Evolutionary conservation across 2,329 filamentous ascomycete genomes (phyloP), one percentile per base, ranked within the genome.

Genomic region (Fonsecaea pugnacius): DNA sequence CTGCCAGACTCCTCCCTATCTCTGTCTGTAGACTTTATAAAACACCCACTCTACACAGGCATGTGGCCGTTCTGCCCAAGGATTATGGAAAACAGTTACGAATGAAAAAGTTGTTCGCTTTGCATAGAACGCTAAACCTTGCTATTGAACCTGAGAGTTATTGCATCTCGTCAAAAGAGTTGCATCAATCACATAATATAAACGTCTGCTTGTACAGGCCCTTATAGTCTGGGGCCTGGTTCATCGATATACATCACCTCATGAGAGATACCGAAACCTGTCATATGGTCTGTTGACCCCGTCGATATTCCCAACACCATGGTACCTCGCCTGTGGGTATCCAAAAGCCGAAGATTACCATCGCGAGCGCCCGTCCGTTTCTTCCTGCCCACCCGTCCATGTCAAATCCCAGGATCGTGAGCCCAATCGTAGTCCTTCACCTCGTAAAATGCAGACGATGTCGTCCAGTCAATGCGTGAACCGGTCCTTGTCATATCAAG

Each of bases 281-380:
- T 24, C 38, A 18, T 43, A 2, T 18, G 38, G 38, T 43, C 9
- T 9, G 38, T 48, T 48, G 9, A 27, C 8, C 21, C 40, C 21
- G 43, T 48, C 43, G 43, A 48, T 21, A 48, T 48, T 48, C 43
- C 43, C 43, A 48, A 24, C 43, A 48, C 43, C 43, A 12, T 27
- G 24, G 7, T 10, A 18, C 21, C 43, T 48, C 27, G 18, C 43
- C 18, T 12, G 21, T 14, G 43, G 43, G 43, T 48, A 48, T 48
- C 43, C 43, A 24, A 18, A 48, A 48, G 43, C 43, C 21, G 24
- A 48, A 48, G 16, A 48, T 5, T 27, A 48, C 43, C 43, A 48
- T 21, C 43, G 9, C 43, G 43, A 48, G 24, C 43, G 43, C 21
- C 43, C 10, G 6, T 14, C 38, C 38, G 9, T 43, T 4, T 43